Evolutionary conservation across 176 grass and related monocot genomes (phyloP).

Genomic region (Aegilops bicornis): DNA sequence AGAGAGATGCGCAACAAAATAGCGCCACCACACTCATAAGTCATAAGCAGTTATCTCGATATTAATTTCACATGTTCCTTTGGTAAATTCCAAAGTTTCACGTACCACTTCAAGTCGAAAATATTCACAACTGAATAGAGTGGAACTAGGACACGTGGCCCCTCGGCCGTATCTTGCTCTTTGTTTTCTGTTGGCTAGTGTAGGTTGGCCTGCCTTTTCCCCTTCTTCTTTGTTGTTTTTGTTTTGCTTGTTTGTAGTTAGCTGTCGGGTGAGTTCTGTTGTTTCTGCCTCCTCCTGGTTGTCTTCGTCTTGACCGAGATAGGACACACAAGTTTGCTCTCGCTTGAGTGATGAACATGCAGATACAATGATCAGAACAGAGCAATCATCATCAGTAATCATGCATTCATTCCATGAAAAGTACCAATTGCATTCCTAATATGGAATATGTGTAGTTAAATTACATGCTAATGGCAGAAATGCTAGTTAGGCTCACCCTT

Average conservation of each 20-base stretch:
- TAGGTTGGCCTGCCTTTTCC: not conserved
- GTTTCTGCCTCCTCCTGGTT: not conserved
- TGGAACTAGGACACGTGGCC: not conserved
- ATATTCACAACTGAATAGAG: not conserved
- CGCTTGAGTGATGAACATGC: not conserved
- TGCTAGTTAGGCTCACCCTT: not conserved
- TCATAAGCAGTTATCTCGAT: not conserved
- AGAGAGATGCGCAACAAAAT: not conserved
- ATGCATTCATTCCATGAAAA: not conserved
- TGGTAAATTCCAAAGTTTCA: not conserved
- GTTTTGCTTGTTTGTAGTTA: not conserved
- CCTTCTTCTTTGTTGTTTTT: not conserved
- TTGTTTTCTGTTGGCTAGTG: not conserved
- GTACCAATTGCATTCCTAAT: not conserved
- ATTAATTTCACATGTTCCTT: not conserved
- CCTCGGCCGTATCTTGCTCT: too few relatives aligned
- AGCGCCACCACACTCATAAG: too few relatives aligned
- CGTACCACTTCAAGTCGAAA: not conserved
- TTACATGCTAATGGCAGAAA: not conserved
- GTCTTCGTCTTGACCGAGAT: not conserved
- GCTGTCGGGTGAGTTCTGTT: not conserved
- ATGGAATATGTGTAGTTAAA: not conserved
- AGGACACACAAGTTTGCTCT: slow-evolving; percentile 1
- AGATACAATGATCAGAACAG: not conserved
- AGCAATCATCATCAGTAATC: not conserved